A percentile compares a stretch with the other conserved stretches of the same genome.
phyloP scores from a whole-genome alignment of 257 asterid genomes.

The Galeopsis tetrahit region DNA sequence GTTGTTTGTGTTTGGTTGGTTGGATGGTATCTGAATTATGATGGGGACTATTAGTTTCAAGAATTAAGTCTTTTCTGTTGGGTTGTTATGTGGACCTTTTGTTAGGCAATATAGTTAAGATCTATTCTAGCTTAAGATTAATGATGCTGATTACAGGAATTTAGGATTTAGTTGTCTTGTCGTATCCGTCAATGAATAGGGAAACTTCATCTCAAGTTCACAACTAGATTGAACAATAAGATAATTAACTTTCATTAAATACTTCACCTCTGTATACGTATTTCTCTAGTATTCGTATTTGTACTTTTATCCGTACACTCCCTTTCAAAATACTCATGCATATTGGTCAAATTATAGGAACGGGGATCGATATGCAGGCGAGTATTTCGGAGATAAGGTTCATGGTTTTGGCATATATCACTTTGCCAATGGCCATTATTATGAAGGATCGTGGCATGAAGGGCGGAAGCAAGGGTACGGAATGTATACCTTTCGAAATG shows the following conservation, averaged over 20 bases:
- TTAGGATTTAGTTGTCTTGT: slow-evolving; percentile 20
- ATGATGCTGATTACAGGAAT: slow-evolving; percentile 25
- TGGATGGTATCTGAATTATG: slow-evolving; percentile 10
- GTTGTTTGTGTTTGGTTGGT: slow-evolving; percentile 27
- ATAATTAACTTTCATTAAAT: slow-evolving; percentile 27
- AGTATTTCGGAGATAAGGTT: slow-evolving; percentile 75
- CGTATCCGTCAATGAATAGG: slow-evolving; percentile 24
- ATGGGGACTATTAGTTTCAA: slow-evolving; percentile 22
- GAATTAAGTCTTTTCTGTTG: slow-evolving; percentile 20
- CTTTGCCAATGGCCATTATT: slow-evolving; percentile 72
- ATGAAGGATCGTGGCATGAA: slow-evolving; percentile 93
- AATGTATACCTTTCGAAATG: slow-evolving; percentile 66
- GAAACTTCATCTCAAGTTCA: slow-evolving; percentile 30
- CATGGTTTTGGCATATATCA: slow-evolving; percentile 83
- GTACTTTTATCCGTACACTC: not conserved
- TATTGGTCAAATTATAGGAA: slow-evolving; percentile 50
- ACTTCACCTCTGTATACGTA: slow-evolving; percentile 27
- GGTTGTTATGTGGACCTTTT: slow-evolving; percentile 30
- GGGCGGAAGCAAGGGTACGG: slow-evolving; percentile 84
- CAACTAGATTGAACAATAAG: slow-evolving; percentile 11
- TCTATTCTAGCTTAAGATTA: slow-evolving; percentile 21
- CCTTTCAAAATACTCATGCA: slow-evolving; percentile 13
- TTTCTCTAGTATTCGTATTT: not conserved
- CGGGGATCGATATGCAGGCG: slow-evolving; percentile 79
- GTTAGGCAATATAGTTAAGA: slow-evolving; percentile 25